These are phyloP conservation scores for Hondaea fermentalgiana DNA, from an alignment of 108 stramenopile species.

Conservation along the genomic window DNA sequence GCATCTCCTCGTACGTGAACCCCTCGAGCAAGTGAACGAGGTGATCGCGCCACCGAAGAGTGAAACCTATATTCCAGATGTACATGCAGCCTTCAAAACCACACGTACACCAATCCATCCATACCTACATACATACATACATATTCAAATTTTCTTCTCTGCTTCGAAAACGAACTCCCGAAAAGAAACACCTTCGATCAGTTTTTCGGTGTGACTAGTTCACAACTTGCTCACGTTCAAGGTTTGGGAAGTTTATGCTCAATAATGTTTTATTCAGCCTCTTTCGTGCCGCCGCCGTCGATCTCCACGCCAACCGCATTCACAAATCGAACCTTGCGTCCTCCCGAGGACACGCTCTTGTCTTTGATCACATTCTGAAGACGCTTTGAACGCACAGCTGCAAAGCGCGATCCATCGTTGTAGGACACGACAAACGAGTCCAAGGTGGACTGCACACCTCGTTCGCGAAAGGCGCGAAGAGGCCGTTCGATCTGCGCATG, in stretches of 20 bases:
- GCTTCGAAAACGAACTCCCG: too few relatives aligned
- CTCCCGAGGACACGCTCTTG: background rate
- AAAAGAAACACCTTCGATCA: too few relatives aligned
- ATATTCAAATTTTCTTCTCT: too few relatives aligned
- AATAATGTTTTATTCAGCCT: too few relatives aligned
- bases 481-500: background rate
- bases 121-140: too few relatives aligned
- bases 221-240: too few relatives aligned
- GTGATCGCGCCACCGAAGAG: too few relatives aligned
- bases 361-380: constrained; percentile 48
- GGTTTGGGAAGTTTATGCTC: too few relatives aligned
- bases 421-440: constrained; percentile 84
- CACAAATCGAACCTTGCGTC: background rate
- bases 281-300: background rate
- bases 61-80: too few relatives aligned
- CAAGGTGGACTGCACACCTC: constrained; percentile 66
- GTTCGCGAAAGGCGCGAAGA: background rate
- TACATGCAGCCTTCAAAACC: too few relatives aligned
- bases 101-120: too few relatives aligned
- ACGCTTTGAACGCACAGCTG: constrained; percentile 60
- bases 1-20: background rate
- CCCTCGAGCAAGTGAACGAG: background rate
- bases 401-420: constrained; percentile 81
- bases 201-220: too few relatives aligned
- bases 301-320: background rate